These are phyloP conservation scores for Scedosporium minutisporum DNA, from an alignment of 2,329 filamentous ascomycete genomes.

Conservation along the genomic window DNA sequence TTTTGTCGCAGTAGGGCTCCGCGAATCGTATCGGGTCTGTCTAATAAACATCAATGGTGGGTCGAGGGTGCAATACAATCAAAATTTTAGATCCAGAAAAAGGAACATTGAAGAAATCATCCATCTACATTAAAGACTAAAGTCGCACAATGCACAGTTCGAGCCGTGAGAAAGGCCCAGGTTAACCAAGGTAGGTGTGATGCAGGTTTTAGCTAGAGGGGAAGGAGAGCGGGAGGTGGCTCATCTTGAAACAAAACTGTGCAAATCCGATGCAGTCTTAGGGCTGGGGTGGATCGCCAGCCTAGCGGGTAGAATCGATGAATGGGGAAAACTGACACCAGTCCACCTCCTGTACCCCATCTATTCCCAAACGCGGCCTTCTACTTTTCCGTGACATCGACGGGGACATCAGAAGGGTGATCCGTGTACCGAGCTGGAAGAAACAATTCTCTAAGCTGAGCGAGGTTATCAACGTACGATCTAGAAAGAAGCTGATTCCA, in stretches of 20 bases:
- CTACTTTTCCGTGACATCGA: neutral
- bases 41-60: too few species aligned
- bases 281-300: neutral
- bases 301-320: neutral
- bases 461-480: neutral
- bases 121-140: neutral
- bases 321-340: neutral
- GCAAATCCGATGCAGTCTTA: neutral
- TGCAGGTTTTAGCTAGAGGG: neutral
- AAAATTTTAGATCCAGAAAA: too few species aligned
- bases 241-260: neutral
- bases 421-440: neutral
- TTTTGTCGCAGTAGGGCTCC: neutral
- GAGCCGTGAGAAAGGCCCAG: too few species aligned
- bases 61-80: too few species aligned
- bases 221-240: neutral
- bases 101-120: neutral
- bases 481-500: neutral
- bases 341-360: neutral
- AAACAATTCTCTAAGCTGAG: neutral
- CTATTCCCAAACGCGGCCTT: neutral
- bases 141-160: neutral
- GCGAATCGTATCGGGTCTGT: too few species aligned
- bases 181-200: neutral
- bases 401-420: neutral